phyloP scores from a whole-genome alignment of 2,329 filamentous ascomycete species.

The Alternaria dauci region DNA sequence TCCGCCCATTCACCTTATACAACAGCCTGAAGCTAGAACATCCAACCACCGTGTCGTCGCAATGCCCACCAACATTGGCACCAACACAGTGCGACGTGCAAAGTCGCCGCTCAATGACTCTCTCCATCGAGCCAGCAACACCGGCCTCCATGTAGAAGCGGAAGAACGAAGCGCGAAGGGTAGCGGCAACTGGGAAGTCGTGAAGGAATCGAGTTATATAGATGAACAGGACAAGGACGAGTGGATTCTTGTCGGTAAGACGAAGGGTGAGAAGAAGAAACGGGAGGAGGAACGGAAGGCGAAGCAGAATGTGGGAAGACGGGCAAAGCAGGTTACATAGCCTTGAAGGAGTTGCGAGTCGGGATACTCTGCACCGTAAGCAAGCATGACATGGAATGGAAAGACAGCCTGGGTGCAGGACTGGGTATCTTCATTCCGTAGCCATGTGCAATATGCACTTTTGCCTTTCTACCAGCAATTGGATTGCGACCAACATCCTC shows the following conservation, averaged over 20 bases:
- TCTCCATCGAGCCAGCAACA: slow-evolving; percentile 9
- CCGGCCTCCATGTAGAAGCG: slow-evolving; percentile 8
- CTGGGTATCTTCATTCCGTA: slow-evolving; percentile 14
- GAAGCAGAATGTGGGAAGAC: not conserved
- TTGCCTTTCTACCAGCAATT: not conserved
- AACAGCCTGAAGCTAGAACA: not conserved
- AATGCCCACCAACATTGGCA: not conserved
- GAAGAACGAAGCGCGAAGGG: not conserved
- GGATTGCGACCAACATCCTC: not conserved
- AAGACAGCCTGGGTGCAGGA: not conserved
- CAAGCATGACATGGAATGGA: not conserved
- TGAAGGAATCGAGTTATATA: not conserved
- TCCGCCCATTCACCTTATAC: not conserved
- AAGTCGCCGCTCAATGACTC: slow-evolving; percentile 15
- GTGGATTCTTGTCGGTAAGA: slow-evolving; percentile 5
- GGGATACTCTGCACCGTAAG: not conserved
- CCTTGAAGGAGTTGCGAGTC: too few relatives aligned
- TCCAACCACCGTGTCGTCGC: not conserved
- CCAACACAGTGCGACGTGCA: not conserved
- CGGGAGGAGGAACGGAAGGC: not conserved
- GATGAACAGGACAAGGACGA: not conserved
- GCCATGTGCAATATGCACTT: not conserved
- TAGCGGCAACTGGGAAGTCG: not conserved
- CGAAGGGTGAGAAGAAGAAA: slow-evolving; percentile 1
- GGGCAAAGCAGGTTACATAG: not conserved